These are phyloP conservation scores for Helotiales sp. DNA, from an alignment of 2,329 filamentous ascomycete genomes.

Conservation along the genomic window DNA sequence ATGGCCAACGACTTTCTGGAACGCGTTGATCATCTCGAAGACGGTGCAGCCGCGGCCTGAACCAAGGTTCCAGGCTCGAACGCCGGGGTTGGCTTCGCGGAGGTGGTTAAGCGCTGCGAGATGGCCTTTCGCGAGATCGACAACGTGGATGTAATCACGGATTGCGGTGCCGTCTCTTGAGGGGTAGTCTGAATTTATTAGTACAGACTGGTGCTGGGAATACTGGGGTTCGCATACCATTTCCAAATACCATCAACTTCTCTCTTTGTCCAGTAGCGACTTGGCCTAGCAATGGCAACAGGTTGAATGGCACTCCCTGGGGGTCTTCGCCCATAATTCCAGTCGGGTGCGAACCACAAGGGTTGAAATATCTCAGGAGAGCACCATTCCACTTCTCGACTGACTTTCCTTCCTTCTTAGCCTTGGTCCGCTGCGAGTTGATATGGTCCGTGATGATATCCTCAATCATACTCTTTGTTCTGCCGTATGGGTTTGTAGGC, in stretches of 20 bases:
- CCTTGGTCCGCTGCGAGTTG: slow-evolving; percentile 82
- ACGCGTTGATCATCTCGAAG: slow-evolving; percentile 96
- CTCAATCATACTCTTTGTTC: slow-evolving; percentile 94
- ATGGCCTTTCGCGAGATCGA: slow-evolving; percentile 87
- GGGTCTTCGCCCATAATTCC: slow-evolving; percentile 99
- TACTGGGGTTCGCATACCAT: slow-evolving; percentile 62
- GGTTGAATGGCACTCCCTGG: slow-evolving; percentile 92
- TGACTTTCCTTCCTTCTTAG: slow-evolving; percentile 78
- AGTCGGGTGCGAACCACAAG: slow-evolving; percentile 89
- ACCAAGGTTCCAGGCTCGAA: slow-evolving; percentile 95
- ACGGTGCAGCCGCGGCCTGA: slow-evolving; percentile 95
- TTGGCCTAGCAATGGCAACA: slow-evolving; percentile 91
- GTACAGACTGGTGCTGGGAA: not conserved
- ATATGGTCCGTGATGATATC: slow-evolving; percentile 89
- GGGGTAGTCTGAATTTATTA: slow-evolving; percentile 72
- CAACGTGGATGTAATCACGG: slow-evolving; percentile 96
- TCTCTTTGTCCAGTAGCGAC: slow-evolving; percentile 94
- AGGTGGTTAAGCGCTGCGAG: slow-evolving; percentile 90
- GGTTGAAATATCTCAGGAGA: slow-evolving; percentile 96
- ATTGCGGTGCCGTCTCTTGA: slow-evolving; percentile 93
- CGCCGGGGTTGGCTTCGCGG: slow-evolving; percentile 80
- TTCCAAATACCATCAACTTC: slow-evolving; percentile 92
- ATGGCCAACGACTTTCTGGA: slow-evolving; percentile 83
- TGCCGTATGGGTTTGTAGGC: slow-evolving; percentile 96
- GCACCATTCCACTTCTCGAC: slow-evolving; percentile 90